Evolutionary conservation across 352 stramenopile genomes (phyloP).

Genomic region (Phytophthora niederhauseri): DNA sequence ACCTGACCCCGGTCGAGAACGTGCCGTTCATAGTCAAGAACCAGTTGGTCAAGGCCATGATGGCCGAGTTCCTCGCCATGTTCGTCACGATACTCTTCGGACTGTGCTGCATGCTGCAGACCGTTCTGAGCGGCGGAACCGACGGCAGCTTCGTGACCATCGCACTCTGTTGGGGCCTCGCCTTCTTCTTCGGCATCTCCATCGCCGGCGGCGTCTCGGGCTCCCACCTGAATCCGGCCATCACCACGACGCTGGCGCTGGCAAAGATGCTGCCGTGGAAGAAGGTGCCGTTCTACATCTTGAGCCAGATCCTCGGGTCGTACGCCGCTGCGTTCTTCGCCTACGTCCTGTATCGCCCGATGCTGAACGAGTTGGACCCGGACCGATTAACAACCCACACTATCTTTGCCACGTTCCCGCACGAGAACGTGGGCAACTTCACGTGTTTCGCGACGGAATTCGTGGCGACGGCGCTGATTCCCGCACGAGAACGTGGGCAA

Average conservation of each 20-base stretch:
- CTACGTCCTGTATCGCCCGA: slow-evolving; percentile 45
- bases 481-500: slow-evolving; percentile 39
- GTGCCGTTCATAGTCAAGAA: slow-evolving; percentile 2
- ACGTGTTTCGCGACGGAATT: slow-evolving; percentile 47
- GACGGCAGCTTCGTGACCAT: neutral
- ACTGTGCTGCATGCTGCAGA: neutral
- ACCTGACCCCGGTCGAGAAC: slow-evolving; percentile 2
- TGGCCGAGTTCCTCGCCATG: neutral
- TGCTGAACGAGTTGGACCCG: slow-evolving; percentile 45
- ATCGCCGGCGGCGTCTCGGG: slow-evolving; percentile 1
- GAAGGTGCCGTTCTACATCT: slow-evolving; percentile 40
- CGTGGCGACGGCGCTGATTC: slow-evolving; percentile 35
- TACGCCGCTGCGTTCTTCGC: slow-evolving; percentile 38
- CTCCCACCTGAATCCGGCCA: slow-evolving; percentile 36
- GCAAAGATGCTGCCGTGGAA: slow-evolving; percentile 39
- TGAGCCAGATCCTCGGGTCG: slow-evolving; percentile 36
- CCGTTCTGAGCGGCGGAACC: neutral
- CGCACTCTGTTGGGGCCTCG: neutral
- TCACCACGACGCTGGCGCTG: slow-evolving; percentile 32
- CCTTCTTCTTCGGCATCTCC: slow-evolving; percentile 10
- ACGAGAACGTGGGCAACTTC: slow-evolving; percentile 35
- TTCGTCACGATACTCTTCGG: slow-evolving; percentile 1
- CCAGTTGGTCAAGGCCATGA: neutral
- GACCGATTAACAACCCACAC: slow-evolving; percentile 30
- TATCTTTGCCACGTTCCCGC: slow-evolving; percentile 47